Evolutionary conservation across 2,329 filamentous ascomycete genomes (phyloP).

Genomic region (Nannizziopsis barbatae): DNA sequence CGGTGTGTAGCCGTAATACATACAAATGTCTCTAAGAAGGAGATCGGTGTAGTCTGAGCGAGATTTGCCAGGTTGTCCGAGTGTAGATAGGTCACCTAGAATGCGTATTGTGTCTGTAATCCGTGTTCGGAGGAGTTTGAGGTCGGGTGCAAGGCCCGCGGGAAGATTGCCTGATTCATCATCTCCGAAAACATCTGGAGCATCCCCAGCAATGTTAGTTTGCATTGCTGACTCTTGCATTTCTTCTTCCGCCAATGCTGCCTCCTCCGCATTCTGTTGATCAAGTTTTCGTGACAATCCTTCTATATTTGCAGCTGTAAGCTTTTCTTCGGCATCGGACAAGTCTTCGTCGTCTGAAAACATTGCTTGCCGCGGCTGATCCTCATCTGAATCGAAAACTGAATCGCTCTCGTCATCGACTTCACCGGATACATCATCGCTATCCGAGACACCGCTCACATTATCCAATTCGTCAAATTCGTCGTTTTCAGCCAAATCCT

Average conservation of each 20-base stretch:
- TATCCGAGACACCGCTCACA: constrained; percentile 34
- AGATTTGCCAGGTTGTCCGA: constrained; percentile 68
- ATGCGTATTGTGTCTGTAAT: constrained; percentile 92
- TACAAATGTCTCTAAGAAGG: constrained; percentile 81
- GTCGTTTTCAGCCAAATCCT: constrained; percentile 33
- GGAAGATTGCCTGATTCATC: constrained; percentile 48
- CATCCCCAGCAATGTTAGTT: constrained; percentile 81
- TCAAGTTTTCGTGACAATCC: constrained; percentile 81
- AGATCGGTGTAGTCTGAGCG: constrained; percentile 79
- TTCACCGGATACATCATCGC: constrained; percentile 41
- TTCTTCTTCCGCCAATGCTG: constrained; percentile 72
- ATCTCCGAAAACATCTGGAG: constrained; percentile 50
- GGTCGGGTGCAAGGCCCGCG: constrained; percentile 65
- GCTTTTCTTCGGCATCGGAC: constrained; percentile 74
- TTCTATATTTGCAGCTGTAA: constrained; percentile 93
- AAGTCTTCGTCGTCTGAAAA: constrained; percentile 94
- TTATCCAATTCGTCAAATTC: constrained; percentile 38
- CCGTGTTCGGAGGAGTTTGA: constrained; percentile 75
- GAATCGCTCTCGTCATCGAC: constrained; percentile 42
- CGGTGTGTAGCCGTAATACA: constrained; percentile 91
- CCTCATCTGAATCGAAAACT: constrained; percentile 62
- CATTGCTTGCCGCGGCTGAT: constrained; percentile 53
- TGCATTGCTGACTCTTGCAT: constrained; percentile 75
- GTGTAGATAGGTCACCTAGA: constrained; percentile 72
- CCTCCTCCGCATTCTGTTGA: constrained; percentile 61